Evolutionary conservation across 1,139 yeast genomes (phyloP), one percentile per base, ranked within the genome.

Genomic region (Yueomyces sp.): DNA sequence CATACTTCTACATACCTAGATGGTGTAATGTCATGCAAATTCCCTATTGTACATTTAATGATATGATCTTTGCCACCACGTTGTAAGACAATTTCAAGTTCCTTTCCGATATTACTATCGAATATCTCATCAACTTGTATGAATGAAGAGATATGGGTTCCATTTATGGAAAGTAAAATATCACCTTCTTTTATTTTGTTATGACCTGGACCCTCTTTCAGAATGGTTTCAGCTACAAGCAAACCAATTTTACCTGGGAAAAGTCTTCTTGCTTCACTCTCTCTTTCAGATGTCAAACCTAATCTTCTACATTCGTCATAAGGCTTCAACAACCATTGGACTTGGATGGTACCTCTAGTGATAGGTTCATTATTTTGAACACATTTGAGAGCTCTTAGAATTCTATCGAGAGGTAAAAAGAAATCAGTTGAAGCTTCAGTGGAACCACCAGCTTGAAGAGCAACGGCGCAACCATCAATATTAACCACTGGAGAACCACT

Each of bases 401-500:
- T 94, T 57, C 96, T 72, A 60, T 78, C 79, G 11, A 89, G 76
- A 0, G 96, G 96, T 44, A 89, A 66, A 59, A 89, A 89, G 66
- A 84, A 89, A 65, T 87, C 96, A 0, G 96, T 89, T 0, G 96
- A 84, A 0, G 96, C 89, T 52, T 83, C 93, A 1, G 87, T 76
- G 9, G 85, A 77, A 4, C 96, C 96, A 52, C 96, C 96, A 0
- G 96, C 96, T 64, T 89, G 96, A 47, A 89, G 67, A 0, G 96
- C 96, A 30, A 89, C 85, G 0, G 89, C 96, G 54, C 76, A 67
- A 1, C 96, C 96, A 53, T 84, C 82, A 42, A 82, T 78, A 59
- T 86, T 64, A 6, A 89, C 94, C 27, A 89, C 97, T 0, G 97
- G 96, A 2, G 96, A 86, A 3, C 97, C 97, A 42, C 94, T 81